Percentiles rank a stretch among this genome's conserved stretches.
Evolutionary conservation across 768 basidiomycete genomes (phyloP).

Genomic region (Filobasidium floriforme): DNA sequence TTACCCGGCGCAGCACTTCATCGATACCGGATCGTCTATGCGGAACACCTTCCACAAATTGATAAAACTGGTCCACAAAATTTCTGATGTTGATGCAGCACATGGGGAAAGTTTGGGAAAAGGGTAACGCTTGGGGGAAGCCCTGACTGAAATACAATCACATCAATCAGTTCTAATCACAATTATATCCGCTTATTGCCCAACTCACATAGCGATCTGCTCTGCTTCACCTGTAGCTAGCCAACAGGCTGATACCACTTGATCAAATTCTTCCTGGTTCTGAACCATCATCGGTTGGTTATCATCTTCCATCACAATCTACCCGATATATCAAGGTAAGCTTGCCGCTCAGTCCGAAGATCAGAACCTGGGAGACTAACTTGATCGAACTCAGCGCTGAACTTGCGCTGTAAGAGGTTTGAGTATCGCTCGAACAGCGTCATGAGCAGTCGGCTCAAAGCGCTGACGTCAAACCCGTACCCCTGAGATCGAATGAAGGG

Average conservation of each 20-base stretch:
- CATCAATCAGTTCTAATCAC: not conserved
- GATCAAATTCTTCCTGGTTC: constrained; percentile 56
- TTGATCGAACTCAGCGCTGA: constrained; percentile 68
- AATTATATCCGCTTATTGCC: not conserved
- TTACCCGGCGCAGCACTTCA: constrained; percentile 77
- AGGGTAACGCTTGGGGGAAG: constrained; percentile 70
- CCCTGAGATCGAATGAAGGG: constrained; percentile 51
- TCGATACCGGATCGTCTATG: constrained; percentile 88
- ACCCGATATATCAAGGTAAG: not conserved
- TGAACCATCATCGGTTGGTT: constrained; percentile 72
- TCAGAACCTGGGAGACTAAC: constrained; percentile 52
- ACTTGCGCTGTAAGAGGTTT: constrained; percentile 69
- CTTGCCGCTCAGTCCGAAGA: too few species aligned
- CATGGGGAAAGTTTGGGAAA: constrained; percentile 91
- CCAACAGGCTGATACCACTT: constrained; percentile 76
- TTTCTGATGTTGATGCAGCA: constrained; percentile 85
- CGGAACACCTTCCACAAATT: constrained; percentile 89
- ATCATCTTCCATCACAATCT: constrained; percentile 84
- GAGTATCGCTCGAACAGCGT: constrained; percentile 85
- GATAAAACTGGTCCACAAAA: constrained; percentile 91
- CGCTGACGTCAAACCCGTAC: constrained; percentile 74
- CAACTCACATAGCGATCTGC: constrained; percentile 44
- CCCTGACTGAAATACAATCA: constrained; percentile 49
- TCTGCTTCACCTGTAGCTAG: constrained; percentile 61
- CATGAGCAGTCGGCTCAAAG: constrained; percentile 75